A percentile compares a stretch with the other conserved stretches of the same genome.
These are phyloP conservation scores for Gymnopus androsaceus DNA, from an alignment of 1,284 basidiomycete species.

Conservation along the genomic window DNA sequence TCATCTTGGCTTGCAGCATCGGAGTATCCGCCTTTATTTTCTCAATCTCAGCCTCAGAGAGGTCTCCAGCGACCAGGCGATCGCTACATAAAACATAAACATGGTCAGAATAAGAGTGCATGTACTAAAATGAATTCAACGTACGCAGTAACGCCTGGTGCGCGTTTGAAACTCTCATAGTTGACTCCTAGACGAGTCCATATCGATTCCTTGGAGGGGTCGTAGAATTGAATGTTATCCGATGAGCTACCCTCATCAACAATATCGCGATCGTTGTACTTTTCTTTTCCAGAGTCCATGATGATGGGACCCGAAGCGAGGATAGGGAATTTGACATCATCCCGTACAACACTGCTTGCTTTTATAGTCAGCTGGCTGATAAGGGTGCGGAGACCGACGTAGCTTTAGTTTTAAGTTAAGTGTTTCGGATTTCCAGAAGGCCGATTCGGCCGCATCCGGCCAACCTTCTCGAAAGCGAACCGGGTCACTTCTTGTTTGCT, in stretches of 20 bases:
- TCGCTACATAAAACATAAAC: slow-evolving; percentile 30
- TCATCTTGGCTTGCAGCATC: slow-evolving; percentile 51
- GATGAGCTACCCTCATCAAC: background rate
- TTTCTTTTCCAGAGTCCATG: slow-evolving; percentile 8
- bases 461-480: too few relatives aligned
- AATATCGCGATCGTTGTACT: background rate
- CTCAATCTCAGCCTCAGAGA: slow-evolving; percentile 37
- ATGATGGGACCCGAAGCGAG: too few relatives aligned
- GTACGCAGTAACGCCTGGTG: slow-evolving; percentile 45
- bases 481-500: too few relatives aligned
- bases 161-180: slow-evolving; percentile 46
- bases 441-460: too few relatives aligned
- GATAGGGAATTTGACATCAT: too few relatives aligned
- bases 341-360: too few relatives aligned
- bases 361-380: too few relatives aligned
- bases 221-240: slow-evolving; percentile 32
- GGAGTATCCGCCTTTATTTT: slow-evolving; percentile 40
- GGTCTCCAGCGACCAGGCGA: slow-evolving; percentile 35
- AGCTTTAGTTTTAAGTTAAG: too few relatives aligned
- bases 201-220: slow-evolving; percentile 44
- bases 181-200: slow-evolving; percentile 42
- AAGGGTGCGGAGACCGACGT: too few relatives aligned
- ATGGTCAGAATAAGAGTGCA: slow-evolving; percentile 1
- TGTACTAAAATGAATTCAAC: slow-evolving; percentile 12
- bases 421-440: too few relatives aligned